Percentiles rank a stretch among this genome's conserved stretches.
These are phyloP conservation scores for Trifolium dubium DNA, from an alignment of 306 rosid species.

Conservation along the genomic window DNA sequence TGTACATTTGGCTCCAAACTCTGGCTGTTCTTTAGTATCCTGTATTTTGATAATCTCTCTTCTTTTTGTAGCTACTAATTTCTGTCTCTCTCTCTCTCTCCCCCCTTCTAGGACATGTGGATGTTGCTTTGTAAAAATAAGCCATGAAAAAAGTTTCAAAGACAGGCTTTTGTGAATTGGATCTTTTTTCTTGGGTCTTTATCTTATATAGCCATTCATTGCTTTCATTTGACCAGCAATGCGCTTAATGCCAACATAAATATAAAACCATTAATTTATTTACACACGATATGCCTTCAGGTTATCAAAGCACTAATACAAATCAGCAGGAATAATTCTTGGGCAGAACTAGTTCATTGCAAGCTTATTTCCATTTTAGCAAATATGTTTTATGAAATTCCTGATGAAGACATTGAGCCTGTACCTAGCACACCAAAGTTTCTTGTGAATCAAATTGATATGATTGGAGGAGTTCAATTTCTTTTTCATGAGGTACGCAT, in stretches of 20 bases:
- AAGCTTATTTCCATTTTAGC: conserved; percentile 89
- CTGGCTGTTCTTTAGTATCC: too few relatives aligned
- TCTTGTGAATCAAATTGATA: conserved; percentile 85
- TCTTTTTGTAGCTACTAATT: not conserved
- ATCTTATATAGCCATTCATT: too few relatives aligned
- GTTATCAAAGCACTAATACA: conserved; percentile 75
- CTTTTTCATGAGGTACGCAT: conserved; percentile 79
- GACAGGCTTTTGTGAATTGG: too few relatives aligned
- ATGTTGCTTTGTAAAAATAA: not conserved
- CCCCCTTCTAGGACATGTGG: not conserved
- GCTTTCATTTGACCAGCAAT: too few relatives aligned
- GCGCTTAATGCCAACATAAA: too few relatives aligned
- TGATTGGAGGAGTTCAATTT: conserved; percentile 92
- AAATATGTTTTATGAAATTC: conserved; percentile 89
- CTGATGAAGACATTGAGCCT: conserved; percentile 53
- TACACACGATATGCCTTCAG: conserved; percentile 47
- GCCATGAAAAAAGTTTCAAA: not conserved
- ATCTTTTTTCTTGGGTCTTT: too few relatives aligned
- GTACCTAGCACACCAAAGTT: conserved; percentile 58
- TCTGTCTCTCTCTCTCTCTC: not conserved
- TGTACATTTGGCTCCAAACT: not conserved
- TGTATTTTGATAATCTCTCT: too few relatives aligned
- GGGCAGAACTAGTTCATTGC: conserved; percentile 97
- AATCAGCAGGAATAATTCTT: conserved; percentile 79
- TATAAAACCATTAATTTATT: conserved; percentile 36